phyloP scores from a whole-genome alignment of 106 monocot species.

The Cymbidium sinense region DNA sequence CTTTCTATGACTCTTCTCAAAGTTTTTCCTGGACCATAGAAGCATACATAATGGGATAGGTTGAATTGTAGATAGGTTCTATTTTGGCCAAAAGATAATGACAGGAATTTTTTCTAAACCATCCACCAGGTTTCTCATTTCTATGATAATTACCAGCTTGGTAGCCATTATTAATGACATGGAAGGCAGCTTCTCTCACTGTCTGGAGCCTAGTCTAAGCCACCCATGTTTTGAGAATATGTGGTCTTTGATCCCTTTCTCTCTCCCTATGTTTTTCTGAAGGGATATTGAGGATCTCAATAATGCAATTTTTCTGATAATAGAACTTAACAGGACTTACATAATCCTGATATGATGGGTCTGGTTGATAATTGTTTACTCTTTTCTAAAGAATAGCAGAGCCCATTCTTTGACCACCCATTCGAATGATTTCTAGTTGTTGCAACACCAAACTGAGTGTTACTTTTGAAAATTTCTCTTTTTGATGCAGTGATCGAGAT shows the following conservation, averaged over 20 bases:
- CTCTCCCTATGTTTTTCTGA: not conserved
- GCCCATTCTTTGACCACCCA: not conserved
- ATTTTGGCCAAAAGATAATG: not conserved
- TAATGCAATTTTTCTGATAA: not conserved
- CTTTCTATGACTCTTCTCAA: not conserved
- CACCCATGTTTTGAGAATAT: too few relatives aligned
- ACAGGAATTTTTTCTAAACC: not conserved
- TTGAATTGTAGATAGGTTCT: too few relatives aligned
- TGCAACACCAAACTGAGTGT: not conserved
- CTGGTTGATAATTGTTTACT: not conserved
- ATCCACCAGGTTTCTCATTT: not conserved
- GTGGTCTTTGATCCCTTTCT: not conserved
- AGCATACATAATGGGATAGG: too few relatives aligned
- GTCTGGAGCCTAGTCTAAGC: not conserved
- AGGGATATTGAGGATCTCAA: not conserved
- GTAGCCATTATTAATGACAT: not conserved
- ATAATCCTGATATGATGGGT: not conserved
- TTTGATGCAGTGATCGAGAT: slow-evolving; percentile 77
- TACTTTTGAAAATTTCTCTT: not conserved
- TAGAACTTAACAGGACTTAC: too few relatives aligned
- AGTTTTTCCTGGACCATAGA: too few relatives aligned
- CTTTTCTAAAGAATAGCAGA: not conserved
- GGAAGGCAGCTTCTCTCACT: not conserved
- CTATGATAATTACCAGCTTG: not conserved
- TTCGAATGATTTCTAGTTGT: not conserved